Evolutionary conservation across 768 basidiomycete genomes (phyloP).

Genomic region (Tricholoma saponaceum): DNA sequence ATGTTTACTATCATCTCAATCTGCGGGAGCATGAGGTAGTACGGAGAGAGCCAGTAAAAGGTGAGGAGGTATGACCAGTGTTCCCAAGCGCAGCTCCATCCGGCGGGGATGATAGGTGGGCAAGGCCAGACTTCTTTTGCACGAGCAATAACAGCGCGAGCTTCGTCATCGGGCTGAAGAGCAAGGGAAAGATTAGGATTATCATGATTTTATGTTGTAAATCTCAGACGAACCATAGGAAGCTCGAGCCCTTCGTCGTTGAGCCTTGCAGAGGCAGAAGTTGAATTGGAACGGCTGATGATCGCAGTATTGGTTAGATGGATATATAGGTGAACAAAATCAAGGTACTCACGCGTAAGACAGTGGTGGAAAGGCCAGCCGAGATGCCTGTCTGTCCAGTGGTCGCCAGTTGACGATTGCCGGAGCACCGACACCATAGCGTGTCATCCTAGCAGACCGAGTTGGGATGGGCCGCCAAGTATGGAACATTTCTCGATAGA

Average conservation of each 20-base stretch:
- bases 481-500: too few relatives aligned
- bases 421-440: too few relatives aligned
- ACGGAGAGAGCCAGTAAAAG: slow-evolving; percentile 29
- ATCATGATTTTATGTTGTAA: not conserved
- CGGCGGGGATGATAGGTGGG: slow-evolving; percentile 18
- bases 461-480: too few relatives aligned
- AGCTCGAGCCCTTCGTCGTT: not conserved
- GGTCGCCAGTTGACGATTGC: too few relatives aligned
- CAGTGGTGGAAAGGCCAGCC: too few relatives aligned
- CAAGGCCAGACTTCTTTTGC: slow-evolving; percentile 22
- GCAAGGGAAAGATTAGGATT: not conserved
- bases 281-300: not conserved
- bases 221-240: not conserved
- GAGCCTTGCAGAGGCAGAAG: not conserved
- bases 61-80: slow-evolving; percentile 26
- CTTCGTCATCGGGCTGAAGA: not conserved
- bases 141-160: slow-evolving; percentile 10
- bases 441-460: too few relatives aligned
- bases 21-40: slow-evolving; percentile 33
- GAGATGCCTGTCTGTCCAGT: too few relatives aligned
- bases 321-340: too few relatives aligned
- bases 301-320: too few relatives aligned
- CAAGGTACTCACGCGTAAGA: too few relatives aligned
- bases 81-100: slow-evolving; percentile 29
- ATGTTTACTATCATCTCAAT: slow-evolving; percentile 33